Percentiles rank a stretch among this genome's conserved stretches.
These are phyloP conservation scores for Fraxinus greggii DNA, from an alignment of 305 asterid genomes.

Conservation along the genomic window DNA sequence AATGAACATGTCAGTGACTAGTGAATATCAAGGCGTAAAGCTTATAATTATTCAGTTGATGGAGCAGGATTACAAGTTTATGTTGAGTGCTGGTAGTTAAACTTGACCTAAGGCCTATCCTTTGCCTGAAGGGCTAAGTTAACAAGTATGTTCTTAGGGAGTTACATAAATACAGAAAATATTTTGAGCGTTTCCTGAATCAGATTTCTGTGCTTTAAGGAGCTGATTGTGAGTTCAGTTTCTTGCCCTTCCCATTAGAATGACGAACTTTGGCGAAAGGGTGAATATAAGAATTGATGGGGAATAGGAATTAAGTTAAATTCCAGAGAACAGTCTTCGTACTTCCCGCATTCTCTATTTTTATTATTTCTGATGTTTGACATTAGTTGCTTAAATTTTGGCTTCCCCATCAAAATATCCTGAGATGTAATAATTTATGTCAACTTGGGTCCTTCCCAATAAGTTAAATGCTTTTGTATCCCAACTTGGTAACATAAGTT, in stretches of 20 bases:
- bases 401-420: not conserved
- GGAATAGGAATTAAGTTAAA: not conserved
- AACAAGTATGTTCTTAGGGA: not conserved
- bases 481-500: slow-evolving; percentile 19
- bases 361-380: slow-evolving; percentile 4
- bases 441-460: slow-evolving; percentile 16
- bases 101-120: not conserved
- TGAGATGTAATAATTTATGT: slow-evolving; percentile 10
- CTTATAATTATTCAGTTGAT: not conserved
- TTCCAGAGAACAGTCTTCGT: not conserved
- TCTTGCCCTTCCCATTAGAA: not conserved
- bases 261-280: not conserved
- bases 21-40: not conserved
- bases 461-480: slow-evolving; percentile 10
- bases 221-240: not conserved
- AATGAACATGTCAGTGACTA: not conserved
- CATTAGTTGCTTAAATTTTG: slow-evolving; percentile 12
- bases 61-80: not conserved
- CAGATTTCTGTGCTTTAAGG: slow-evolving; percentile 14
- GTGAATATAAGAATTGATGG: slow-evolving; percentile 12
- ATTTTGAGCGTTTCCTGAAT: not conserved
- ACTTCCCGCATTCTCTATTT: not conserved
- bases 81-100: not conserved
- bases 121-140: not conserved
- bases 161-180: not conserved